Conservation (phyloP, 2,329 filamentous ascomycete genomes). For the Scytalidium lignicola region DNA sequence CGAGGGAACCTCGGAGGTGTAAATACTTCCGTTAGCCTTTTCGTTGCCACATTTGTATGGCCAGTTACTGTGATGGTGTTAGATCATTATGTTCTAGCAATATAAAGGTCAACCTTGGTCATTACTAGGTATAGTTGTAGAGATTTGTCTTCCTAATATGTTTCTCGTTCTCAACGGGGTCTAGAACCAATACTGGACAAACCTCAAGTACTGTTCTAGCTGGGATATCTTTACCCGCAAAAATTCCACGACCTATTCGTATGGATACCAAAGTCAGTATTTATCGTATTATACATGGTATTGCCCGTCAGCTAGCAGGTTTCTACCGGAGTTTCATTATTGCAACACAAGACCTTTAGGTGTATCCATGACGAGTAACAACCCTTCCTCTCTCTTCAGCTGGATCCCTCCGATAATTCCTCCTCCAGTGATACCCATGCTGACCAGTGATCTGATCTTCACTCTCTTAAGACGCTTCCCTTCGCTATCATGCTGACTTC, state of each 20-base stretch:
- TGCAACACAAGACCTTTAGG: conserved; percentile 39
- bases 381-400: conserved; percentile 34
- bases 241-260: conserved; percentile 45
- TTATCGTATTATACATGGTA: not conserved
- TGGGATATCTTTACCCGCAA: conserved; percentile 40
- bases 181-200: conserved; percentile 46
- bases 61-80: conserved; percentile 26
- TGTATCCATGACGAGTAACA: conserved; percentile 41
- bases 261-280: not conserved
- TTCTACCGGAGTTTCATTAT: not conserved
- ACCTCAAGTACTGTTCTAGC: conserved; percentile 44
- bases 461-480: conserved; percentile 1
- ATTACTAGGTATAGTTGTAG: conserved; percentile 52
- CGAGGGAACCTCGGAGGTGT: conserved; percentile 12
- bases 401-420: conserved; percentile 17
- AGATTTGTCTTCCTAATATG: conserved; percentile 45
- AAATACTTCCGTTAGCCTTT: conserved; percentile 19
- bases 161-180: conserved; percentile 39
- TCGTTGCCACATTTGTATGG: conserved; percentile 18
- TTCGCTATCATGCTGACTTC: not conserved
- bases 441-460: not conserved
- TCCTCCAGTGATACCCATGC: not conserved
- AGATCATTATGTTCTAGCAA: conserved; percentile 10
- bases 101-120: not conserved
- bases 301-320: not conserved